Evolutionary conservation across 352 stramenopile genomes (phyloP), one percentile per base, ranked within the genome.

Genomic region (Phytophthora kernoviae): DNA sequence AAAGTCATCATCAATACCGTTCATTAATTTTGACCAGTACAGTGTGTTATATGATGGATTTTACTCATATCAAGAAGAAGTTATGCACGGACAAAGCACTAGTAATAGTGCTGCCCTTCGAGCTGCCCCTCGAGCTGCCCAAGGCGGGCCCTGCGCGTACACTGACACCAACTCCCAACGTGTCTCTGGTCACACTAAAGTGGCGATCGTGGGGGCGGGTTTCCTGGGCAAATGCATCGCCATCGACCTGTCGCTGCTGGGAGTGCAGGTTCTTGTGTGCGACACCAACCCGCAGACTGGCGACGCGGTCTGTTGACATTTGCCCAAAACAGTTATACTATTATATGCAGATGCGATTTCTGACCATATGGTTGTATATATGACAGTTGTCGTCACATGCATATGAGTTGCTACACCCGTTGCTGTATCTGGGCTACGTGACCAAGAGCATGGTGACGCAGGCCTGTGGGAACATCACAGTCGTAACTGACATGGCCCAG

Each of bases 391-490:
- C 77, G 24, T 69, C 77, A 12, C 86, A 77, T 46, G 75, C 75
- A 44, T 87, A 84, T 42, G 80, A 89, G 49, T 62, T 87, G 53
- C 66, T 92, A 41, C 83, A 86, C 37, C 82, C 82, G 51, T 65
- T 92, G 63, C 63, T 87, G 53, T 79, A 88, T 51, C 70, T 92
- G 17, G 82, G 82, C 22, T 92, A 90, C 72, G 80, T 90, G 22
- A 88, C 80, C 62, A 87, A 90, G 70, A 80, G 71, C 57, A 88
- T 92, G 78, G 58, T 89, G 46, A 88, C 77, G 10, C 69, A 79
- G 21, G 80, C 78, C 0, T 87, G 78, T 56, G 45, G 60, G 18
- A 77, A 81, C 64, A 71, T 90, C 52, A 68, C 62, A 18, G 51
- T 84, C 9, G 80, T 83, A 26, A 50, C 37, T 14, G 68, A 82